Evolutionary conservation across 306 rosid genomes (phyloP).

Genomic region (Argentina anserina): DNA sequence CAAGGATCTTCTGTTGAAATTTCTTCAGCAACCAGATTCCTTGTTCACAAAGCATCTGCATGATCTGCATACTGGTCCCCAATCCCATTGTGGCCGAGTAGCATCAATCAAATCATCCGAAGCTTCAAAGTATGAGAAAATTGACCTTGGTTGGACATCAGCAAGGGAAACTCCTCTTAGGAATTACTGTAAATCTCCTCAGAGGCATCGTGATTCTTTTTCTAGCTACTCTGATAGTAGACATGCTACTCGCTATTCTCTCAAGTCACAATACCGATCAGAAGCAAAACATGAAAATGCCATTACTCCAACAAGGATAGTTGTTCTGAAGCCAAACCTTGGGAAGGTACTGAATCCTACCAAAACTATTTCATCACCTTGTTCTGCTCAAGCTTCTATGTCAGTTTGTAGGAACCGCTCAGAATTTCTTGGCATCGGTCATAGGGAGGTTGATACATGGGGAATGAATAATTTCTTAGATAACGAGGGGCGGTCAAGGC

Average conservation of each 20-base stretch:
- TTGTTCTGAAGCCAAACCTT: conserved; percentile 83
- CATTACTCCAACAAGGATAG: conserved; percentile 69
- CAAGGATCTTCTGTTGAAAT: conserved; percentile 74
- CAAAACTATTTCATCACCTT: conserved; percentile 41
- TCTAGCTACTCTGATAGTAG: conserved; percentile 43
- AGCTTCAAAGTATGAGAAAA: conserved; percentile 34
- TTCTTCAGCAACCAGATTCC: conserved; percentile 82
- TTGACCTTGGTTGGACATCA: conserved; percentile 41
- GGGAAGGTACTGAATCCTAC: conserved; percentile 57
- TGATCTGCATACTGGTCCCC: conserved; percentile 53
- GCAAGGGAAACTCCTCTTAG: conserved; percentile 36
- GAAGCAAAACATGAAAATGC: conserved; percentile 39
- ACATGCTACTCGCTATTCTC: conserved; percentile 36
- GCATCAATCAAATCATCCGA: conserved; percentile 41
- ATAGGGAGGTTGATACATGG: conserved; percentile 38
- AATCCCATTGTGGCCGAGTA: conserved; percentile 41
- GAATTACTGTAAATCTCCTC: conserved; percentile 44
- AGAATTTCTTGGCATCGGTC: conserved; percentile 40
- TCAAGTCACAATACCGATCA: conserved; percentile 38
- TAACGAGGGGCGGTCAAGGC: conserved; percentile 42
- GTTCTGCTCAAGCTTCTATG: conserved; percentile 53
- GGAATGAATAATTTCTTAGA: conserved; percentile 37
- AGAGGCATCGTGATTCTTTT: conserved; percentile 38
- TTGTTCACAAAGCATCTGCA: conserved; percentile 77
- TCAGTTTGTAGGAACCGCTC: conserved; percentile 43